Percentiles rank a stretch among this genome's conserved stretches.
phyloP scores from a whole-genome alignment of 129 eudicot genomes.

The Silybum marianum region DNA sequence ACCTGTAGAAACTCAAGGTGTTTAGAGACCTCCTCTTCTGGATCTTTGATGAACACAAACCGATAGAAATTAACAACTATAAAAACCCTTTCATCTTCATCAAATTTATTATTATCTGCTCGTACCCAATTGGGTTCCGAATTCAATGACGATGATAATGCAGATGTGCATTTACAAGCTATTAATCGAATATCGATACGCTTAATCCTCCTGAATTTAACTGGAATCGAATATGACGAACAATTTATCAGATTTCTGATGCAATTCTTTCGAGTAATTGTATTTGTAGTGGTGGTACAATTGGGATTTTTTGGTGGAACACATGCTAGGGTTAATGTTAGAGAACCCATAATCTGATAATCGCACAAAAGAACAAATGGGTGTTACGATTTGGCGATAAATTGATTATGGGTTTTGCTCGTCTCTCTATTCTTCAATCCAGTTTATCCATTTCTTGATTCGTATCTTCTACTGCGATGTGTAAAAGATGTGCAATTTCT shows the following conservation, averaged over 20 bases:
- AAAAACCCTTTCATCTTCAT: constrained; percentile 43
- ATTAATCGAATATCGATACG: neutral
- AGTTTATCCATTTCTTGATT: neutral
- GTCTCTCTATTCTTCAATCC: neutral
- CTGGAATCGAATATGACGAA: constrained; percentile 14
- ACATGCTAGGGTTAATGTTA: constrained; percentile 13
- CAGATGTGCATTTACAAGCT: constrained; percentile 22
- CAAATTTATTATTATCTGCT: constrained; percentile 19
- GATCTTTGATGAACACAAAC: constrained; percentile 61
- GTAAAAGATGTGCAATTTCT: too few species aligned
- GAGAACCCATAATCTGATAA: constrained; percentile 13
- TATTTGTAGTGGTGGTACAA: neutral
- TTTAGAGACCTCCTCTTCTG: constrained; percentile 59
- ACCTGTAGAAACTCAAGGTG: constrained; percentile 80
- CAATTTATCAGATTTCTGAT: neutral
- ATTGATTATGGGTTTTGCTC: neutral
- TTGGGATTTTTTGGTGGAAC: neutral
- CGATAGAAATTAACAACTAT: constrained; percentile 84
- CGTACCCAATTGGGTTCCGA: constrained; percentile 42
- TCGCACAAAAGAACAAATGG: neutral
- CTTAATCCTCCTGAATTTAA: neutral
- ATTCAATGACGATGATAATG: constrained; percentile 21
- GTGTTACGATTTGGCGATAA: constrained; percentile 6
- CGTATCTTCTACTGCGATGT: neutral
- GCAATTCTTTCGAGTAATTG: neutral